Conservation (phyloP, 768 basidiomycete genomes). For the Mycena epipterygia region DNA sequence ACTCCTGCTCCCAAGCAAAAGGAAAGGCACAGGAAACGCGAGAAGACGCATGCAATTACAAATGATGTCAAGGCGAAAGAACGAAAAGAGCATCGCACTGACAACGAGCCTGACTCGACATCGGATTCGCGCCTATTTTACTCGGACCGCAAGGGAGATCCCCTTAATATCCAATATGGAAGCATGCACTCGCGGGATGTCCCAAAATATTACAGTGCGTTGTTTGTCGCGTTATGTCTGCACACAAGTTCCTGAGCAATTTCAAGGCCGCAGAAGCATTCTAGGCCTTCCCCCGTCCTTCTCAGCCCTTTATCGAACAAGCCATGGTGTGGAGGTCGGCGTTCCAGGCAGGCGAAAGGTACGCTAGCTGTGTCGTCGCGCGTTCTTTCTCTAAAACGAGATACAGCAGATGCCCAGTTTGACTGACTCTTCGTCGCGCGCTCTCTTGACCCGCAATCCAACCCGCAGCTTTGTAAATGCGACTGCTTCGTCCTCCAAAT, state of each 20-base stretch:
- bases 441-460: constrained; percentile 66
- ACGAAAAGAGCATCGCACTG: constrained; percentile 13
- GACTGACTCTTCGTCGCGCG: constrained; percentile 68
- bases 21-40: constrained; percentile 46
- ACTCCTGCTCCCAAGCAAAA: constrained; percentile 36
- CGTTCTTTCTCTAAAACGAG: neutral
- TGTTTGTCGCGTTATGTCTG: constrained; percentile 19
- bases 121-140: constrained; percentile 64
- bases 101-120: constrained; percentile 45
- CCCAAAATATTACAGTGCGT: constrained; percentile 78
- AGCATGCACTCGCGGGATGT: constrained; percentile 71
- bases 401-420: constrained; percentile 60
- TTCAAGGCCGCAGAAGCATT: constrained; percentile 70
- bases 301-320: constrained; percentile 58
- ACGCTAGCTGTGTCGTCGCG: constrained; percentile 17
- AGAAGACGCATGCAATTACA: constrained; percentile 33
- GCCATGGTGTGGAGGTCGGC: constrained; percentile 73
- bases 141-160: constrained; percentile 77
- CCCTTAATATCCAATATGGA: constrained; percentile 77
- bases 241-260: constrained; percentile 66
- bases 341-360: constrained; percentile 60
- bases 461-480: constrained; percentile 61
- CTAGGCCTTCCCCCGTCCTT: constrained; percentile 71
- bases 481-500: constrained; percentile 54
- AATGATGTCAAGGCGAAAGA: constrained; percentile 43